Conservation (phyloP, 768 basidiomycete species). For the Pleurotus salmoneostramineus region DNA sequence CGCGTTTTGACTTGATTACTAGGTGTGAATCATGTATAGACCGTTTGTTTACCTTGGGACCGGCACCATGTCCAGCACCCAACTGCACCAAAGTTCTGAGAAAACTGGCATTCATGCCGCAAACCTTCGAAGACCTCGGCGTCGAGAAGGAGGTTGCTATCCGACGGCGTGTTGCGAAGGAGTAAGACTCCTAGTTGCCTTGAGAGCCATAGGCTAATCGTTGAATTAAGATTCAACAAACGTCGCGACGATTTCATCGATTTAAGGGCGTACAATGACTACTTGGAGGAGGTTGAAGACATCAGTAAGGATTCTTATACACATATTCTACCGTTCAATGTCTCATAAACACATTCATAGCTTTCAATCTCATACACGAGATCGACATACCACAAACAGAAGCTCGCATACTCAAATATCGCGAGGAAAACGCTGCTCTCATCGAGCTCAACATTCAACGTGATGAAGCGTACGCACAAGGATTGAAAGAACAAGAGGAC, state of each 20-base stretch:
- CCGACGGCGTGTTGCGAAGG: slow-evolving; percentile 81
- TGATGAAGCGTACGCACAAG: slow-evolving; percentile 71
- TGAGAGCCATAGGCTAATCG: not conserved
- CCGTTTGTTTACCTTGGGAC: slow-evolving; percentile 90
- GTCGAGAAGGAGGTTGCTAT: slow-evolving; percentile 96
- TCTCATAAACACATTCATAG: slow-evolving; percentile 33
- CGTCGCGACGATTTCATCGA: slow-evolving; percentile 83
- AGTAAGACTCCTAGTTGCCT: slow-evolving; percentile 44
- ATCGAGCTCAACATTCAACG: slow-evolving; percentile 84
- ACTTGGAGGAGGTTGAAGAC: slow-evolving; percentile 94
- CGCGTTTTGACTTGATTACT: slow-evolving; percentile 5
- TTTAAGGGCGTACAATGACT: slow-evolving; percentile 85
- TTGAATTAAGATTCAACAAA: slow-evolving; percentile 80
- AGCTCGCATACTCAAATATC: slow-evolving; percentile 73
- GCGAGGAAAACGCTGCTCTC: slow-evolving; percentile 73
- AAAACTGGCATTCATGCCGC: slow-evolving; percentile 92
- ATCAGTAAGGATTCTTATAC: slow-evolving; percentile 39
- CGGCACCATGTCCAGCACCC: slow-evolving; percentile 86
- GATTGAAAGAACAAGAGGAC: slow-evolving; percentile 77
- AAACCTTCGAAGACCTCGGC: slow-evolving; percentile 88
- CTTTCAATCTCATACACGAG: slow-evolving; percentile 93
- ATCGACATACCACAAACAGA: slow-evolving; percentile 81
- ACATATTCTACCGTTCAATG: slow-evolving; percentile 1
- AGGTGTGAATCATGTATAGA: slow-evolving; percentile 99
- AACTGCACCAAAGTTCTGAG: slow-evolving; percentile 79